Evolutionary conservation across 371 early-diverging fungal genomes (phyloP), one percentile per base, ranked within the genome.

Genomic region (Rhizopus arrhizus): DNA sequence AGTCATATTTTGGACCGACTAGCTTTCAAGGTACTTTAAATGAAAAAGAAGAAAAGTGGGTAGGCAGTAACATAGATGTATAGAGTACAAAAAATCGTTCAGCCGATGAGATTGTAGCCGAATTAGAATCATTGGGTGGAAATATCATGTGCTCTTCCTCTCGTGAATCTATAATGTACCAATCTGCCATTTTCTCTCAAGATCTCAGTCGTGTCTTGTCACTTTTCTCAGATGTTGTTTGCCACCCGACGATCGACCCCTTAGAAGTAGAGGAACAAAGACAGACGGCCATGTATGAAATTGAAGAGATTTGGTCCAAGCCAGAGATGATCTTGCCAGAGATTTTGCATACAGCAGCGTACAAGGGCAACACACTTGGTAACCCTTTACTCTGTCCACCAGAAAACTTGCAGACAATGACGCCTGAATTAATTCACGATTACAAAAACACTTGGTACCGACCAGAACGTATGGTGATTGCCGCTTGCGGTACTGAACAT

Each of bases 151-250:
- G 95, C 52, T 91, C 93, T 34, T 87, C 91, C 38, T 88, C 93
- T n/a, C 88, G 97, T 16, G 98, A 98, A 73, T 85, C 88, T 49
- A 92, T 96, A 72, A 91, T 95, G 89, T 95, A 95, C 71, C 96
- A 95, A 73, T 90, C 93, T 0, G 87, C 95, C 4, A 90, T 96
- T 28, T 93, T 96, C 69, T 86, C 85, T 12, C 86, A 92, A 65
- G 94, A 95, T 70, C 72, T 95, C 9, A 76, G 81, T 4, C 76
- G 84, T 22, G 86, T 93, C 15, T 56, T 95, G 36, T 66, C 83
- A 8, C 77, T 95, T 15, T 86, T 95, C 62, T 87, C 92, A 0
- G 91, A 97, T 49, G 89, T 91, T 11, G 82, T 94, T 28, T 84
- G 84, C 38, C 84, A 83, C 47, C 96, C 97, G 1, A 72, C 59